These are phyloP conservation scores for Clausena lansium DNA, from an alignment of 345 rosid genomes.

Conservation along the genomic window DNA sequence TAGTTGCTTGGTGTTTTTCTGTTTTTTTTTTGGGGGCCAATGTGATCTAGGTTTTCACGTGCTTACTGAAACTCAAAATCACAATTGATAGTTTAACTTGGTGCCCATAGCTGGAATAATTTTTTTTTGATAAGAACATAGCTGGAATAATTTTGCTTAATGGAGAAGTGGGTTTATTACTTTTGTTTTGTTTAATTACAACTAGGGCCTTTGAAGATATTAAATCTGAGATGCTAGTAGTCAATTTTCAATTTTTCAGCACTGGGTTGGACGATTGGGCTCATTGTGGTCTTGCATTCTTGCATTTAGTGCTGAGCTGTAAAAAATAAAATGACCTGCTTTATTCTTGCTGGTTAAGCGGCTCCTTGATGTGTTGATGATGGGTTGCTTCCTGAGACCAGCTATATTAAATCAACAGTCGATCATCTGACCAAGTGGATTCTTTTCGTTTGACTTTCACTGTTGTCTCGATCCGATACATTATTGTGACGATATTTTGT, in stretches of 20 bases:
- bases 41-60: neutral
- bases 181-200: neutral
- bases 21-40: neutral
- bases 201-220: too few relatives aligned
- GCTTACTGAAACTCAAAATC: neutral
- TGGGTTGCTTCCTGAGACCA: conserved; percentile 37
- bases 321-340: neutral
- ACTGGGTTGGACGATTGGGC: neutral
- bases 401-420: conserved; percentile 19
- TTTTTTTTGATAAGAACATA: too few relatives aligned
- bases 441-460: conserved; percentile 8
- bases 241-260: neutral
- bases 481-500: neutral
- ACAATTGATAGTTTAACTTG: neutral
- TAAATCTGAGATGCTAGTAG: too few relatives aligned
- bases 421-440: conserved; percentile 26
- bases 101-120: neutral
- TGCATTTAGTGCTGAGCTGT: neutral
- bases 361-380: conserved; percentile 31
- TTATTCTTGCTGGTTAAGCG: conserved; percentile 27
- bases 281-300: neutral
- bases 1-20: neutral
- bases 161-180: neutral
- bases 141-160: neutral
- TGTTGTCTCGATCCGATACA: conserved; percentile 32